These are phyloP conservation scores for Cantharellus anzutake DNA, from an alignment of 768 basidiomycete genomes.

Conservation along the genomic window DNA sequence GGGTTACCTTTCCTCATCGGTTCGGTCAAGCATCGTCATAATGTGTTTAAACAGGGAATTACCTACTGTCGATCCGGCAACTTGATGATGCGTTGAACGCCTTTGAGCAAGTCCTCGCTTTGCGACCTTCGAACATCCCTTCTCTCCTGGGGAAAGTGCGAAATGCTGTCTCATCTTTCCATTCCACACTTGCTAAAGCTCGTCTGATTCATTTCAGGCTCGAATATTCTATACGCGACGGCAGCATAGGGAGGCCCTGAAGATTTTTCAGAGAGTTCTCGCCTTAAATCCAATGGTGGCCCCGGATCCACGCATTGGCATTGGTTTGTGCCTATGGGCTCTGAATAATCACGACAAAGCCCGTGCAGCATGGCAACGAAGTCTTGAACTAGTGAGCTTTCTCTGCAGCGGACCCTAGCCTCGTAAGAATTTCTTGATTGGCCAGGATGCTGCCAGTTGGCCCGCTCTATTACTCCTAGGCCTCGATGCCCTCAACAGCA, in stretches of 20 bases:
- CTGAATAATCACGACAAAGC: constrained; percentile 71
- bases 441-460: constrained; percentile 61
- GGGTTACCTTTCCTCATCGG: background rate
- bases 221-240: constrained; percentile 69
- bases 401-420: constrained; percentile 6
- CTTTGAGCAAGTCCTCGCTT: constrained; percentile 59
- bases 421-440: background rate
- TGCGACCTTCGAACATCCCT: constrained; percentile 71
- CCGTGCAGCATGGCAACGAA: constrained; percentile 77
- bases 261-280: constrained; percentile 71
- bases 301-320: constrained; percentile 90
- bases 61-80: constrained; percentile 59
- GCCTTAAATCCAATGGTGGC: constrained; percentile 54
- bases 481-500: constrained; percentile 68
- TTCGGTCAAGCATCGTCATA: too few relatives aligned
- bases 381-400: constrained; percentile 53
- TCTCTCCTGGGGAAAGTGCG: constrained; percentile 72
- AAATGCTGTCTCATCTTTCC: background rate
- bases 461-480: constrained; percentile 68
- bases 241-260: constrained; percentile 60
- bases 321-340: constrained; percentile 86
- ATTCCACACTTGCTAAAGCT: background rate
- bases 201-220: constrained; percentile 28
- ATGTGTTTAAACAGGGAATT: constrained; percentile 34
- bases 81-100: constrained; percentile 68